Evolutionary conservation across 176 grass and related monocot species (phyloP), one percentile per base, ranked within the genome.

Genomic region (Avena atlantica): DNA sequence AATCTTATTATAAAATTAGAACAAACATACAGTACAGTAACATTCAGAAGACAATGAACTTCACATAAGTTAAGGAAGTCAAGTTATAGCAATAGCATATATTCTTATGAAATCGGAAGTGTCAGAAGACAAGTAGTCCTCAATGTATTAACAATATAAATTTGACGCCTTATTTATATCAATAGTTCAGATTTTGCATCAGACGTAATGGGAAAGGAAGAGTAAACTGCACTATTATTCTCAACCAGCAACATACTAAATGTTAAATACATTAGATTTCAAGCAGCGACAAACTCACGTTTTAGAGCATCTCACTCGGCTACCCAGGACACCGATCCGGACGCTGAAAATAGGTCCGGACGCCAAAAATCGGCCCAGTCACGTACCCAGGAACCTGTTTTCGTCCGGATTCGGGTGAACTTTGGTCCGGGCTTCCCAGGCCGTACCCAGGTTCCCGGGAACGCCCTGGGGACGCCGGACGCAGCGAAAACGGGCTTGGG

Each of bases 1-100:
- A 52, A 76, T 17, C 63, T 76, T 55, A 51, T 55, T 76, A 76
- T 17, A 76, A 76, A 76, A 76, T 52, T 47, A 52, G 7, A 72
- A 69, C 25, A 69, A 52, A 50, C 21, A 76, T 52, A 52, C 48
- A 25, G 48, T 75, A 27, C 47, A 75, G 72, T 76, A 76, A 25
- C 48, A 76, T 76, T 3, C 8, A 14, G 49, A 76, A 52, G 47
- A 76, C 13, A 76, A 29, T 78, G 55, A 78, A 36, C 2, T 4
- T 58, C 20, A 12, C 53, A 59, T 78, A 23, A 58, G 53, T 42
- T 34, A 56, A 61, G 36, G 53, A 60, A 60, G 13, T 59, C 52
- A 40, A 40, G 53, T 59, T 49, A 25, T 81, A 13, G 20, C n/a
- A 68, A 49, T 34, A 67, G 2, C 14, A 67, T 31, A 47, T 65